Evolutionary conservation across 2,329 filamentous ascomycete species (phyloP).

Genomic region (Furcasterigmium sp.): DNA sequence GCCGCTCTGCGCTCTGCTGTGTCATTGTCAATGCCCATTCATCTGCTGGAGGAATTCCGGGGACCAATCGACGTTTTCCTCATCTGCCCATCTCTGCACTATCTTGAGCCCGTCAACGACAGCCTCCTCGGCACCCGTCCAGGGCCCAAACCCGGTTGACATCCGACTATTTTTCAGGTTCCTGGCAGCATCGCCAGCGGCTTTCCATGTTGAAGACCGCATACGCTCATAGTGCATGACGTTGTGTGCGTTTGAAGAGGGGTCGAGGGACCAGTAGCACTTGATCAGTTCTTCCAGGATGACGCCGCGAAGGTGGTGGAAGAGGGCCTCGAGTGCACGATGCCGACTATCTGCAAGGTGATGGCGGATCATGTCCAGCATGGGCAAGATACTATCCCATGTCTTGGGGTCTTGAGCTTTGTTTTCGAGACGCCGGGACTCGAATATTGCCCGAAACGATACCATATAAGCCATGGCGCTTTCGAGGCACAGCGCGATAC

Average conservation of each 20-base stretch:
- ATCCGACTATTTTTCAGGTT: constrained; percentile 20
- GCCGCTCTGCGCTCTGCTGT: too few relatives aligned
- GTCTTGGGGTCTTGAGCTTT: constrained; percentile 32
- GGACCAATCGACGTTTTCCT: constrained; percentile 41
- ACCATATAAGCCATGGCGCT: constrained; percentile 49
- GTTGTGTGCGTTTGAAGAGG: constrained; percentile 8
- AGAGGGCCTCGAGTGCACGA: constrained; percentile 30
- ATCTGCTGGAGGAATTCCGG: constrained; percentile 22
- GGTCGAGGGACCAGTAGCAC: constrained; percentile 25
- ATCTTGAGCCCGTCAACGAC: constrained; percentile 31
- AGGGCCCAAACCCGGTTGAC: constrained; percentile 28
- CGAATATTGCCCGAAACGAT: constrained; percentile 44
- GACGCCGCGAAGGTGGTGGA: constrained; percentile 37
- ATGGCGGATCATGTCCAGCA: constrained; percentile 34
- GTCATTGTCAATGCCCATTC: neutral
- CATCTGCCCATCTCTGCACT: constrained; percentile 36
- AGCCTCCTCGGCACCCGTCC: constrained; percentile 39
- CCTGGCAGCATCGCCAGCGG: constrained; percentile 23
- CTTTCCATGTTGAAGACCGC: constrained; percentile 19
- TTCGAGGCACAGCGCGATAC: constrained; percentile 39
- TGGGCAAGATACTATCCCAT: constrained; percentile 41
- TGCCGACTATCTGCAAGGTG: constrained; percentile 27
- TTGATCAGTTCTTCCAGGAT: constrained; percentile 40
- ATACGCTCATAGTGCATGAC: constrained; percentile 20
- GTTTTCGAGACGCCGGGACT: constrained; percentile 36